These are phyloP conservation scores for Aureobasidium sp. DNA, from an alignment of 2,329 filamentous ascomycete genomes.

Conservation along the genomic window DNA sequence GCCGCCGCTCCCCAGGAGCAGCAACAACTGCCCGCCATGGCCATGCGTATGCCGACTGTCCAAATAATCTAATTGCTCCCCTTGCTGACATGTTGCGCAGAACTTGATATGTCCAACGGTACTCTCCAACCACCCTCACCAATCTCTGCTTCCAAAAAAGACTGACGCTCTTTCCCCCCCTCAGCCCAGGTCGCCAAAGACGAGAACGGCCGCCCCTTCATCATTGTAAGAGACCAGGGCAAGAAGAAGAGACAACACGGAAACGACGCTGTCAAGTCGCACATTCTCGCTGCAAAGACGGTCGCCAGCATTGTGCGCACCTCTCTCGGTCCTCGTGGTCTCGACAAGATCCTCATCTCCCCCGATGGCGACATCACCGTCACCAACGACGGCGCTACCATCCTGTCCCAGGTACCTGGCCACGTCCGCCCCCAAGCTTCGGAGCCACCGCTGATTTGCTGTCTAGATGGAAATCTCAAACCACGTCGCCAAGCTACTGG, in stretches of 20 bases:
- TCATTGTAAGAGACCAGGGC: conserved; percentile 95
- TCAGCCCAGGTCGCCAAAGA: conserved; percentile 78
- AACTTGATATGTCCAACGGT: conserved; percentile 80
- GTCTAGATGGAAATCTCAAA: conserved; percentile 93
- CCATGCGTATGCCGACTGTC: conserved; percentile 45
- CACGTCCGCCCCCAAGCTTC: not conserved
- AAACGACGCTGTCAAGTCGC: conserved; percentile 94
- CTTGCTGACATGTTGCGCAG: conserved; percentile 36
- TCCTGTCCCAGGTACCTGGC: conserved; percentile 59
- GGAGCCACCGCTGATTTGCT: not conserved
- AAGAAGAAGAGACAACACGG: conserved; percentile 96
- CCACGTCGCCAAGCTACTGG: conserved; percentile 92
- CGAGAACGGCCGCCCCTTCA: conserved; percentile 94
- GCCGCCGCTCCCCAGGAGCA: conserved; percentile 13
- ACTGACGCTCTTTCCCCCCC: conserved; percentile 6
- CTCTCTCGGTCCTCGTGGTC: conserved; percentile 85
- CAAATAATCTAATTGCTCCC: conserved; percentile 16
- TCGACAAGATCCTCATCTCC: conserved; percentile 99
- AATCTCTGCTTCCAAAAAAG: not conserved
- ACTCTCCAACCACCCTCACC: conserved; percentile 25
- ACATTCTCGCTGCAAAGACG: conserved; percentile 92
- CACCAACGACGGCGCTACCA: conserved; percentile 97
- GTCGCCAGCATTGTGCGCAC: conserved; percentile 97
- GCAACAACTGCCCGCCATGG: conserved; percentile 37
- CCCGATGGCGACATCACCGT: conserved; percentile 98